A percentile compares a stretch with the other conserved stretches of the same genome.
These are phyloP conservation scores for Rubia peregrina DNA, from an alignment of 305 asterid species.

Conservation along the genomic window DNA sequence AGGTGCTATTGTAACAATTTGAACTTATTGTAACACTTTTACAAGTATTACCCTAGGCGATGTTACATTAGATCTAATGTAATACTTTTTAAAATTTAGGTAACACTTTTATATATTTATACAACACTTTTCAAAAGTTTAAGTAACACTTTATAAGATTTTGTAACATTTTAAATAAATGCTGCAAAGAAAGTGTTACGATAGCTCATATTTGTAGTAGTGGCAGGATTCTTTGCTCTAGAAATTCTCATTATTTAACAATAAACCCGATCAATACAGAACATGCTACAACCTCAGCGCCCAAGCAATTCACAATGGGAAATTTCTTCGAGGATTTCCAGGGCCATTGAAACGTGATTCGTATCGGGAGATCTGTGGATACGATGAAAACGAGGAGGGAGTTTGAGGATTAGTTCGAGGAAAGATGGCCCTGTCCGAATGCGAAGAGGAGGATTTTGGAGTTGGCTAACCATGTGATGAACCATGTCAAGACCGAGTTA, in stretches of 20 bases:
- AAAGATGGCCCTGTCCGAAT: constrained; percentile 51
- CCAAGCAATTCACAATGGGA: constrained; percentile 29
- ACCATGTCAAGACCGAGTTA: constrained; percentile 33
- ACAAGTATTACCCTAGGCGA: no score
- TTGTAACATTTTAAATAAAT: no score
- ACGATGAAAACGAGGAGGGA: constrained; percentile 38
- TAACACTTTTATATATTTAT: no score
- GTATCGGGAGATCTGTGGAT: constrained; percentile 47
- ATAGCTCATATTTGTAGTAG: no score
- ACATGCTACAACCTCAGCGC: constrained; percentile 26
- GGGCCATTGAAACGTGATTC: constrained; percentile 15
- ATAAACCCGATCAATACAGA: constrained; percentile 16
- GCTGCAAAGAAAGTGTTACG: no score
- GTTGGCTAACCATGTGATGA: constrained; percentile 57
- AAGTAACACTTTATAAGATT: no score
- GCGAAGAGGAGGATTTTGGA: constrained; percentile 61
- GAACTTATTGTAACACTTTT: no score
- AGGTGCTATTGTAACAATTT: no score
- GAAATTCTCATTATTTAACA: constrained; percentile 7
- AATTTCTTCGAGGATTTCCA: constrained; percentile 18
- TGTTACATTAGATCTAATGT: no score
- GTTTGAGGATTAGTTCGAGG: constrained; percentile 8
- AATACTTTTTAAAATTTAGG: no score
- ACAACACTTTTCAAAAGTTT: no score
- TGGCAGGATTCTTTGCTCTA: no score